Evolutionary conservation across 2,329 filamentous ascomycete species (phyloP), one percentile per base, ranked within the genome.

Genomic region (Aureobasidium leucospermi): DNA sequence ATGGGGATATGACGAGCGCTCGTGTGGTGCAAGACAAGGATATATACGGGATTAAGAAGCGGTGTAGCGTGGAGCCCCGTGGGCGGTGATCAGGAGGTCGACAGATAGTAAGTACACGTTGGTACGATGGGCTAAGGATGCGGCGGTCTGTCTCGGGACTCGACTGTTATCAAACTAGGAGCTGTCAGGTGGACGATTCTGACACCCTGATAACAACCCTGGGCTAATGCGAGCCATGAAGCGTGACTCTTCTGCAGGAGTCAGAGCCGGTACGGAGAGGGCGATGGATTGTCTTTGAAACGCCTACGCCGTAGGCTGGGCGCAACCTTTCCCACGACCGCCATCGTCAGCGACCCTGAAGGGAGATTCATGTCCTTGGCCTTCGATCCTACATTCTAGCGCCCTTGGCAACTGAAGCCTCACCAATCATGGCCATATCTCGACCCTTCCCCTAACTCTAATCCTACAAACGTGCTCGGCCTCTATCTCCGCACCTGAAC

Each of bases 231-330:
- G 39, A 55, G 38, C 51, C 51, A 55, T 55, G 39, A 29, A 41
- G 51, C 38, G 28, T 55, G 51, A 42, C 51, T 55, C 51, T 32
- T 29, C 36, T 31, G 51, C 39, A 42, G 39, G 51, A 52, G 48
- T 10, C 48, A 13, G 29, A 38, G 10, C 32, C 29, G 38, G 16
- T 23, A 19, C 28, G 10, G 6, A 23, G 11, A 28, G 19, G 11
- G 51, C 51, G 23, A 55, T 55, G 51, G 48, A 52, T 52, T n/a
- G 29, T 52, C 34, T 55, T 45, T 56, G 52, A 56, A 56, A 56
- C 52, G 52, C 52, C 28, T 29, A 56, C 29, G 29, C 19, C n/a
- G 2, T 23, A 13, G 47, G 32, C 47, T 51, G 47, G 47, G 47
- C 47, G 47, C 47, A 28, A 38, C 32, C 34, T 29, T 11, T 10